Evolutionary conservation across 768 basidiomycete species (phyloP).

Genomic region (Calocera cornea): DNA sequence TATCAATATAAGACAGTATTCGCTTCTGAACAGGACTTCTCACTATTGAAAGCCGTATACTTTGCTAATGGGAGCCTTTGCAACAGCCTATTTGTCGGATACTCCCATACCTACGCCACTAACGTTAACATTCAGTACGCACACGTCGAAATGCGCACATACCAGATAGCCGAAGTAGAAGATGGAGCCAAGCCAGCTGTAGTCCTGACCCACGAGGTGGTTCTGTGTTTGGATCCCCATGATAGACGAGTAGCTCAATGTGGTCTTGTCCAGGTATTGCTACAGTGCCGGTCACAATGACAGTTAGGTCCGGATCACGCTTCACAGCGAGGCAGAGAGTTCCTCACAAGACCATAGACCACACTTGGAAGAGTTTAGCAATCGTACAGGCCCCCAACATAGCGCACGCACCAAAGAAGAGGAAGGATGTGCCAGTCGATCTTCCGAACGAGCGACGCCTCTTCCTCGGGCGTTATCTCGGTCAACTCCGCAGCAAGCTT

Average conservation of each 20-base stretch:
- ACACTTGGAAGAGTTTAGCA: background rate
- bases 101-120: conserved; percentile 33
- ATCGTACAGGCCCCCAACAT: too few relatives aligned
- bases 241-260: background rate
- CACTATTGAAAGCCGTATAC: conserved; percentile 33
- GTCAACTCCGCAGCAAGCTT: background rate
- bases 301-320: too few relatives aligned
- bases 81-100: conserved; percentile 37
- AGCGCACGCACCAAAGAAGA: background rate
- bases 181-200: conserved; percentile 32
- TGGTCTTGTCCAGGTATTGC: conserved; percentile 1
- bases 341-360: background rate
- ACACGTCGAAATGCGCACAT: conserved; percentile 4
- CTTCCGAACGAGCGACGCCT: background rate
- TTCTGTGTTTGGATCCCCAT: conserved; percentile 36
- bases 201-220: conserved; percentile 36
- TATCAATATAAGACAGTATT: too few relatives aligned
- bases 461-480: background rate
- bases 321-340: too few relatives aligned
- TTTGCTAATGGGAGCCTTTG: conserved; percentile 40
- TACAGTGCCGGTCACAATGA: background rate
- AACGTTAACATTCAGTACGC: conserved; percentile 23
- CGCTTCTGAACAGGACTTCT: too few relatives aligned
- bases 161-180: background rate
- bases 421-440: background rate